Evolutionary conservation across 1,139 yeast species (phyloP).

Genomic region (Pichia sp.): DNA sequence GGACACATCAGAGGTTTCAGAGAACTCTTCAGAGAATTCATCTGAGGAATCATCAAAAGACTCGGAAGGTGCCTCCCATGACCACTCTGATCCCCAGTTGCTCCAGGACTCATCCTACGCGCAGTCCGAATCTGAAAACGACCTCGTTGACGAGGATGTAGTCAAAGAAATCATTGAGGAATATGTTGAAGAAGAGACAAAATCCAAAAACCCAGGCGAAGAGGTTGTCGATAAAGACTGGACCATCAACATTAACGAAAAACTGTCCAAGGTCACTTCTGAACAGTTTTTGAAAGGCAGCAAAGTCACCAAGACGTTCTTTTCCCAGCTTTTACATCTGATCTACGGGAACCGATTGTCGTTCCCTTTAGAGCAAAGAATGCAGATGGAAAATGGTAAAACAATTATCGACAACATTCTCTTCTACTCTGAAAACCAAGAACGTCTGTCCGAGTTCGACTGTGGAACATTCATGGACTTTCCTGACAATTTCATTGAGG

Average conservation of each 20-base stretch:
- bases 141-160: conserved; percentile 1
- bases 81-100: background rate
- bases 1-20: no score
- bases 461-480: conserved; percentile 24
- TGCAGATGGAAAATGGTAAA: conserved; percentile 28
- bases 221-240: conserved; percentile 11
- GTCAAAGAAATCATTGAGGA: background rate
- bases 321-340: conserved; percentile 25
- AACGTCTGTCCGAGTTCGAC: conserved; percentile 25
- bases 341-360: conserved; percentile 28
- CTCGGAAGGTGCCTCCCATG: no score
- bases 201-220: background rate
- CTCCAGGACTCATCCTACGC: conserved; percentile 16
- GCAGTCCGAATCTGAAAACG: conserved; percentile 7
- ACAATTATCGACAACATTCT: conserved; percentile 29
- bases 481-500: conserved; percentile 23
- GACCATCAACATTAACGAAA: conserved; percentile 19
- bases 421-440: conserved; percentile 25
- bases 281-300: conserved; percentile 27
- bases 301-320: conserved; percentile 27
- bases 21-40: no score
- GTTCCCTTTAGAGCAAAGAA: conserved; percentile 29
- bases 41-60: no score
- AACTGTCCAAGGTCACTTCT: conserved; percentile 23
- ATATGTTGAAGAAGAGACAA: conserved; percentile 5